Percentiles rank a stretch among this genome's conserved stretches.
phyloP scores from a whole-genome alignment of 768 basidiomycete genomes.

The Psilocybe sp. region DNA sequence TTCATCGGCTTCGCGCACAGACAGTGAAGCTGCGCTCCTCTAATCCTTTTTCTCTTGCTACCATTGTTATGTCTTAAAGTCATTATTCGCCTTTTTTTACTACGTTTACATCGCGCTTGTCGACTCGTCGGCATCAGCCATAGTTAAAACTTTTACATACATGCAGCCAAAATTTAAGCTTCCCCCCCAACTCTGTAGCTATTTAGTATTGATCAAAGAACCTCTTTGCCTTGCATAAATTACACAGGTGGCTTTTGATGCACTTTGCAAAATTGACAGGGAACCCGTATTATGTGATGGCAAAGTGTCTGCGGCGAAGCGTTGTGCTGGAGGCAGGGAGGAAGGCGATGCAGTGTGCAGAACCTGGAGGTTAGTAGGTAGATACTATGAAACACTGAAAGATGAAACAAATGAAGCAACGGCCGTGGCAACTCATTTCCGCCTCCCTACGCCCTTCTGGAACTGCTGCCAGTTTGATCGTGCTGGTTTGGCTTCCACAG shows the following conservation, averaged over 20 bases:
- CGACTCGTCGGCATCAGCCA: constrained; percentile 7
- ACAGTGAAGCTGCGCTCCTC: constrained; percentile 12
- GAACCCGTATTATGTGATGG: too few relatives aligned
- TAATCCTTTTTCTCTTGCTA: constrained; percentile 23
- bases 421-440: constrained; percentile 13
- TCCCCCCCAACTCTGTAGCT: constrained; percentile 44
- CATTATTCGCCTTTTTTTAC: constrained; percentile 12
- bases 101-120: constrained; percentile 14
- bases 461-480: constrained; percentile 61
- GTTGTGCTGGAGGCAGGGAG: too few relatives aligned
- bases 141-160: constrained; percentile 12
- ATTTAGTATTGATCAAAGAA: constrained; percentile 35
- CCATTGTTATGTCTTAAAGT: constrained; percentile 26
- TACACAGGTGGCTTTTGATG: background rate
- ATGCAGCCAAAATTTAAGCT: constrained; percentile 1
- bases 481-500: constrained; percentile 26
- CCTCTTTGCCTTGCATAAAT: constrained; percentile 26
- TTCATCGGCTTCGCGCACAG: constrained; percentile 13
- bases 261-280: background rate
- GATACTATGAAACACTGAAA: background rate
- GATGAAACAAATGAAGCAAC: background rate
- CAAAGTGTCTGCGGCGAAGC: too few relatives aligned
- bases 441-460: constrained; percentile 36
- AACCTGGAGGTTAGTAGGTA: background rate
- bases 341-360: too few relatives aligned